These are phyloP conservation scores for Fusarium begoniae DNA, from an alignment of 2,329 filamentous ascomycete genomes.

Conservation along the genomic window DNA sequence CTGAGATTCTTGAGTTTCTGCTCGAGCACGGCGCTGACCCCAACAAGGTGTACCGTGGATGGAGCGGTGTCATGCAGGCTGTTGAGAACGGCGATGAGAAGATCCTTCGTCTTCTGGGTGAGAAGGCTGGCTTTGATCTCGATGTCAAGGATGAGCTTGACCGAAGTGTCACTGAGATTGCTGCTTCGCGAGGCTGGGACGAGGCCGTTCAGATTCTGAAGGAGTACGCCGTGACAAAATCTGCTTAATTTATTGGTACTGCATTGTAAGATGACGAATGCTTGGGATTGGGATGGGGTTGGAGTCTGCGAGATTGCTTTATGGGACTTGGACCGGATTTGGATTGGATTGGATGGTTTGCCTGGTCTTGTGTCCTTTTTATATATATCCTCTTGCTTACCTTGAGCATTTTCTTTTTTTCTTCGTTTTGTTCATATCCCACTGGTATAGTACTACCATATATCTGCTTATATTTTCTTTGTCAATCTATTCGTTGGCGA, in stretches of 20 bases:
- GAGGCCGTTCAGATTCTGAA: constrained; percentile 62
- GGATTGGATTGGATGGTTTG: constrained; percentile 10
- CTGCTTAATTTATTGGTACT: neutral
- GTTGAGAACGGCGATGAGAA: constrained; percentile 69
- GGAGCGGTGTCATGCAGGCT: constrained; percentile 72
- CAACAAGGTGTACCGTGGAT: constrained; percentile 73
- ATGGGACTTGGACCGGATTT: neutral
- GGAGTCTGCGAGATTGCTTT: constrained; percentile 35
- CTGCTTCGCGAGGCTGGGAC: constrained; percentile 65
- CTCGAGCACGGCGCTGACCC: constrained; percentile 72
- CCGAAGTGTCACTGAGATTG: constrained; percentile 65
- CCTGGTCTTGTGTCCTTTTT: constrained; percentile 10
- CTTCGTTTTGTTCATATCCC: constrained; percentile 20
- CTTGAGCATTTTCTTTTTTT: constrained; percentile 16
- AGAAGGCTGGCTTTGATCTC: constrained; percentile 61
- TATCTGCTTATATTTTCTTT: constrained; percentile 29
- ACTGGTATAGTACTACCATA: constrained; percentile 12
- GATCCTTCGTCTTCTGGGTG: constrained; percentile 62
- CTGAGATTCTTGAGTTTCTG: constrained; percentile 69
- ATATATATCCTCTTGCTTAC: constrained; percentile 35
- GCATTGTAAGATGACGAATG: constrained; percentile 34
- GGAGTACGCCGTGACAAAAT: constrained; percentile 25
- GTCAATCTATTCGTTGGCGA: constrained; percentile 19
- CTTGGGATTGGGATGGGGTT: constrained; percentile 10
- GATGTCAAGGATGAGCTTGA: constrained; percentile 63